phyloP scores from a whole-genome alignment of 805 yeast species.

The Cyberlindnera bimundalis region DNA sequence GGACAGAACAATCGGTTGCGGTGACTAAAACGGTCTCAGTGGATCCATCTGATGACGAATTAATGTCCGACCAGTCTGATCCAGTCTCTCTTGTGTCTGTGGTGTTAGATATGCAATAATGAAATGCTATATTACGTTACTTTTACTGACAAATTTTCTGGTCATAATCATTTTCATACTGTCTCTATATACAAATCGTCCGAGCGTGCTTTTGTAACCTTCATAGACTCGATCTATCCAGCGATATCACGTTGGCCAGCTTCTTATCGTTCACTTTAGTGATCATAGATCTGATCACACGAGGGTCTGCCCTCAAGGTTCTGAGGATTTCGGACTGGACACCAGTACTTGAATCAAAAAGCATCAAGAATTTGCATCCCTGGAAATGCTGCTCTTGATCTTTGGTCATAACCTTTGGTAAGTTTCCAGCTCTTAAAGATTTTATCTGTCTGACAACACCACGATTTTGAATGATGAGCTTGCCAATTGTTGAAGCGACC shows the following conservation, averaged over 20 bases:
- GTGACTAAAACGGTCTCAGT: constrained; percentile 56
- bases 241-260: constrained; percentile 55
- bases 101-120: too few species aligned
- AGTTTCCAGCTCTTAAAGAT: constrained; percentile 70
- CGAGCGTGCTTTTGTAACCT: background rate
- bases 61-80: background rate
- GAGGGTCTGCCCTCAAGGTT: constrained; percentile 81
- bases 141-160: background rate
- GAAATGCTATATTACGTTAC: too few species aligned
- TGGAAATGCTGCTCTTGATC: constrained; percentile 88
- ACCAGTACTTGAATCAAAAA: constrained; percentile 81
- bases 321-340: constrained; percentile 84
- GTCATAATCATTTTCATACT: constrained; percentile 3
- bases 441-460: constrained; percentile 88
- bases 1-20: constrained; percentile 51
- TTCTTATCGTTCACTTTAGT: constrained; percentile 54
- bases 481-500: constrained; percentile 68
- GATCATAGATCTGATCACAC: constrained; percentile 77
- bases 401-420: constrained; percentile 79
- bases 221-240: constrained; percentile 36
- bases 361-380: constrained; percentile 82
- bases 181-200: background rate
- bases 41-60: constrained; percentile 41
- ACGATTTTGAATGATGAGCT: constrained; percentile 78
- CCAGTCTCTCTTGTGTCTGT: too few species aligned